A percentile compares a stretch with the other conserved stretches of the same genome.
These are phyloP conservation scores for Venustampulla echinocandica DNA, from an alignment of 495 filamentous ascomycete species.

Conservation along the genomic window DNA sequence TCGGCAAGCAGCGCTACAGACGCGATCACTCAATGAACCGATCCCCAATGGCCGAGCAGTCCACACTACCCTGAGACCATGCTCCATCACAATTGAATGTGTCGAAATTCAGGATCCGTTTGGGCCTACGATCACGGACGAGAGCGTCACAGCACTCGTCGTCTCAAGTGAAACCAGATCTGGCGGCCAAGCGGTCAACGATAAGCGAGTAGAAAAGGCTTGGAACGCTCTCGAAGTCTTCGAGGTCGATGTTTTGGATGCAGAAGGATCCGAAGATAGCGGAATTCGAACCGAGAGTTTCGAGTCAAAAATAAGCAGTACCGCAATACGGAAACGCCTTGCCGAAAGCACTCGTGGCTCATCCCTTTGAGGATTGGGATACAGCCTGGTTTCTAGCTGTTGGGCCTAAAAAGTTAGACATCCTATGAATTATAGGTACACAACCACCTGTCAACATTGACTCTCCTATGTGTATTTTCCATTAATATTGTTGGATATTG, in stretches of 20 bases:
- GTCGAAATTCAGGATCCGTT: constrained; percentile 82
- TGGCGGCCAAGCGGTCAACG: constrained; percentile 78
- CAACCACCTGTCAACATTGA: too few species aligned
- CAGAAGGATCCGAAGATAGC: constrained; percentile 46
- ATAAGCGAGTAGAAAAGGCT: constrained; percentile 64
- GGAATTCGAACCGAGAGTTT: constrained; percentile 46
- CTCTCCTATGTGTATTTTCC: too few species aligned
- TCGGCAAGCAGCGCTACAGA: constrained; percentile 29
- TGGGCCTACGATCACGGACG: constrained; percentile 83
- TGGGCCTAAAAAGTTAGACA: too few species aligned
- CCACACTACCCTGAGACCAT: constrained; percentile 33
- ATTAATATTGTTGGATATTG: too few species aligned
- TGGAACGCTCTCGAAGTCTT: constrained; percentile 72
- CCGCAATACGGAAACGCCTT: constrained; percentile 45
- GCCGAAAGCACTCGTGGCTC: constrained; percentile 26
- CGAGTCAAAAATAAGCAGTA: constrained; percentile 84
- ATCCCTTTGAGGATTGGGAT: constrained; percentile 7
- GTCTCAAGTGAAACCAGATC: constrained; percentile 83
- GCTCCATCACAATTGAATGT: constrained; percentile 50
- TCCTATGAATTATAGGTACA: not conserved
- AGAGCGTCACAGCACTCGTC: constrained; percentile 68
- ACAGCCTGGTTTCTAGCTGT: not conserved
- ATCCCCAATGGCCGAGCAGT: constrained; percentile 20
- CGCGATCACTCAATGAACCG: constrained; percentile 8
- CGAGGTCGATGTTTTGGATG: constrained; percentile 85